These are phyloP conservation scores for Phytopythium delawarense DNA, from an alignment of 352 stramenopile genomes.

Conservation along the genomic window DNA sequence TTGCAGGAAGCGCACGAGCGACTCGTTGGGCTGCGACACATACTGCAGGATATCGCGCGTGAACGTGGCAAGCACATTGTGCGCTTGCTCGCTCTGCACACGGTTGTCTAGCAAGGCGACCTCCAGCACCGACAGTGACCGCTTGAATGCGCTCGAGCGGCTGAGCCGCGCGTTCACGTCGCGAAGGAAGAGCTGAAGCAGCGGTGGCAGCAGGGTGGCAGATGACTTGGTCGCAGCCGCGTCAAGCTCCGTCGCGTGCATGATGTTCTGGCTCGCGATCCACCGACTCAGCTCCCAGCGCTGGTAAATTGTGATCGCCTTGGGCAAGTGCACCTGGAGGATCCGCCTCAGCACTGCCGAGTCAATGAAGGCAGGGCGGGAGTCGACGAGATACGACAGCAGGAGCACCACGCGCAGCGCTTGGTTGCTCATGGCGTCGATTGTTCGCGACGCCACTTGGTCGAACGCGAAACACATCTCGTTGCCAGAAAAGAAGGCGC, in stretches of 20 bases:
- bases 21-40: slow-evolving; percentile 48
- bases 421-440: slow-evolving; percentile 64
- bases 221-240: slow-evolving; percentile 34
- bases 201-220: slow-evolving; percentile 39
- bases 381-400: slow-evolving; percentile 57
- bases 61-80: slow-evolving; percentile 49
- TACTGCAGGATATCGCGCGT: slow-evolving; percentile 51
- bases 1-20: slow-evolving; percentile 54
- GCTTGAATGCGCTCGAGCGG: slow-evolving; percentile 38
- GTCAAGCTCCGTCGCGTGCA: slow-evolving; percentile 40
- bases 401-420: slow-evolving; percentile 62
- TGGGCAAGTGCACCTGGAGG: slow-evolving; percentile 40
- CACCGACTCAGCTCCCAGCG: slow-evolving; percentile 64
- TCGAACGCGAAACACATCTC: slow-evolving; percentile 60
- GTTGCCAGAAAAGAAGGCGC: slow-evolving; percentile 37
- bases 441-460: slow-evolving; percentile 48
- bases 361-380: slow-evolving; percentile 47
- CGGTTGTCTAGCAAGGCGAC: slow-evolving; percentile 30
- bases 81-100: slow-evolving; percentile 50
- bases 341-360: slow-evolving; percentile 36
- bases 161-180: slow-evolving; percentile 57
- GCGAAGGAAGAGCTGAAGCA: slow-evolving; percentile 63
- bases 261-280: slow-evolving; percentile 56
- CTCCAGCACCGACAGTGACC: slow-evolving; percentile 43
- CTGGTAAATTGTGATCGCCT: slow-evolving; percentile 66